Evolutionary conservation across 1,284 basidiomycete species (phyloP).

Genomic region (Wallemia mellicola): DNA sequence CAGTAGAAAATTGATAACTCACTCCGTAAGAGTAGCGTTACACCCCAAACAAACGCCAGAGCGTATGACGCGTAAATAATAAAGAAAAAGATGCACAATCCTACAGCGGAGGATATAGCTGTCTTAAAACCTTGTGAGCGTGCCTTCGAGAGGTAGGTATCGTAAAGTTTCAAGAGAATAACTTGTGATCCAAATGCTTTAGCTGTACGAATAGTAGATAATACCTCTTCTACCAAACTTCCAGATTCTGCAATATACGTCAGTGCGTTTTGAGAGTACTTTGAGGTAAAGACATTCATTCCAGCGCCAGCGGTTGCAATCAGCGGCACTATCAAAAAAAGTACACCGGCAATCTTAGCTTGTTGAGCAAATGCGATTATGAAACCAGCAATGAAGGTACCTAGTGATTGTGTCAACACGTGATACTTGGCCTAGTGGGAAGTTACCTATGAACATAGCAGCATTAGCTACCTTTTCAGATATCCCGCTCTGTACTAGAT

Average conservation of each 20-base stretch:
- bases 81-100: slow-evolving; percentile 41
- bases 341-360: slow-evolving; percentile 13
- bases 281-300: not conserved
- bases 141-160: slow-evolving; percentile 1
- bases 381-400: slow-evolving; percentile 23
- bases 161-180: slow-evolving; percentile 6
- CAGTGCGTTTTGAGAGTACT: slow-evolving; percentile 21
- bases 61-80: slow-evolving; percentile 29
- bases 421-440: slow-evolving; percentile 5
- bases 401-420: too few species aligned
- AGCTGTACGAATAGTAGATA: slow-evolving; percentile 58
- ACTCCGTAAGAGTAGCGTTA: too few species aligned
- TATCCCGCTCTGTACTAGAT: slow-evolving; percentile 22
- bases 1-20: slow-evolving; percentile 12
- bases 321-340: slow-evolving; percentile 1
- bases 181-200: slow-evolving; percentile 73
- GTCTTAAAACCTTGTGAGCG: slow-evolving; percentile 26
- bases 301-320: not conserved
- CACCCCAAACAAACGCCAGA: slow-evolving; percentile 17
- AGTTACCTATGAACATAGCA: slow-evolving; percentile 17
- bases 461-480: slow-evolving; percentile 45
- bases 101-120: slow-evolving; percentile 32
- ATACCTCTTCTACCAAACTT: slow-evolving; percentile 71
- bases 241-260: slow-evolving; percentile 54
- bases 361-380: slow-evolving; percentile 49